Evolutionary conservation across 1,139 yeast species (phyloP), one percentile per base, ranked within the genome.

Genomic region (Blastobotrys petasosporus): DNA sequence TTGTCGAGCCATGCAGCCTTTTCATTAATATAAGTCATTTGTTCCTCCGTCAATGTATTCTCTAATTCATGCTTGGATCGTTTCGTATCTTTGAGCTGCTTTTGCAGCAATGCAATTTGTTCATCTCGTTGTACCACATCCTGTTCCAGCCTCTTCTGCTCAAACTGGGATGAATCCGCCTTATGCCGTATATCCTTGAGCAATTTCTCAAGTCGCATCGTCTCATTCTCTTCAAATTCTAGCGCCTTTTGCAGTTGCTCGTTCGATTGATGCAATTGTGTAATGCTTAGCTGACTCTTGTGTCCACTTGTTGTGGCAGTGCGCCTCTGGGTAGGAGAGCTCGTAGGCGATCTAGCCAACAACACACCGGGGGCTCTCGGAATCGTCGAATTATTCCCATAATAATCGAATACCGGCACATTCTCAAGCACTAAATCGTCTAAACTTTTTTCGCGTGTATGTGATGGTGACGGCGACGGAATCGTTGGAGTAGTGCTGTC

Each of bases 1-100:
- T 58, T 59, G 44, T 63, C 65, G 17, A 63, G 52, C 63, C 65
- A 64, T 36, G 49, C 54, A 35, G 59, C 57, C 47, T 65, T 66
- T 43, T 61, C 62, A 44, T 66, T 63, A 37, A 65, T 57, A 44
- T 60, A 55, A 36, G 56, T 62, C 53, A 59, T 58, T 25, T 62
- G 57, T 42, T 55, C 61, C 46, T 54, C 53, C 4, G 58, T 53
- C 11, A 57, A 38, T 29, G 56, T 60, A 16, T 50, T 42, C 41
- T 59, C 61, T 28, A 55, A 50, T 35, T 50, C 55, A 23, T 54
- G 61, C 41, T 53, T 57, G 39, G 54, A 45, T 17, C 50, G 49
- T 40, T 55, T 53, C 32, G 53, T 43, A 2, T 51, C 56, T 43
- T 57, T 56, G 31, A 55, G 46, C 49, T 62, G 60, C 17, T 41